phyloP scores from a whole-genome alignment of 2,329 filamentous ascomycete species.

The Fusarium sp. region DNA sequence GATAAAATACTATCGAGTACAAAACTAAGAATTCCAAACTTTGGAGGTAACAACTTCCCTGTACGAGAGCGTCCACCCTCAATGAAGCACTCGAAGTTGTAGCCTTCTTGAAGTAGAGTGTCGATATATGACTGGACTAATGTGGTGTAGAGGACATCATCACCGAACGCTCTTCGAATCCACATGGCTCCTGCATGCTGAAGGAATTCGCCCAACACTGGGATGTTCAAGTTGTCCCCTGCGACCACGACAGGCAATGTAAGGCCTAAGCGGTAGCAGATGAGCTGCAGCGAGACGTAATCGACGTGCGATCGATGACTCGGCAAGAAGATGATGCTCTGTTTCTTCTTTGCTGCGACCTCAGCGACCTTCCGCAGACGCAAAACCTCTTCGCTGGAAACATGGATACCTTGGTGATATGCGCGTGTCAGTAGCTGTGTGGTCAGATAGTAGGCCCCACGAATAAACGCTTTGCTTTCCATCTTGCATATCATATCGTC shows the following conservation, averaged over 20 bases:
- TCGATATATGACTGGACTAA: constrained; percentile 98
- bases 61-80: constrained; percentile 93
- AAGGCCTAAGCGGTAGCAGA: constrained; percentile 92
- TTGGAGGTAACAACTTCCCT: constrained; percentile 91
- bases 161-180: constrained; percentile 91
- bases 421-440: constrained; percentile 91
- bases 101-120: constrained; percentile 87
- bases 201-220: constrained; percentile 86
- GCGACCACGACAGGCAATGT: constrained; percentile 91
- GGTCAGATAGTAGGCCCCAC: constrained; percentile 87
- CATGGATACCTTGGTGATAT: constrained; percentile 97
- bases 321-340: constrained; percentile 94
- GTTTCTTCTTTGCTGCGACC: constrained; percentile 83
- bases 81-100: constrained; percentile 97
- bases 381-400: constrained; percentile 92
- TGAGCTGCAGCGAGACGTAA: constrained; percentile 92
- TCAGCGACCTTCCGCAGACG: constrained; percentile 83
- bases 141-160: constrained; percentile 88
- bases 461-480: constrained; percentile 92
- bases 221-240: constrained; percentile 96
- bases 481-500: constrained; percentile 99
- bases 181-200: constrained; percentile 98
- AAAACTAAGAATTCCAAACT: constrained; percentile 94
- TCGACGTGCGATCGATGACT: constrained; percentile 96
- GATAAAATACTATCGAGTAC: constrained; percentile 90